Evolutionary conservation across 2,329 filamentous ascomycete genomes (phyloP).

Genomic region (Aspergillus puulaauensis): DNA sequence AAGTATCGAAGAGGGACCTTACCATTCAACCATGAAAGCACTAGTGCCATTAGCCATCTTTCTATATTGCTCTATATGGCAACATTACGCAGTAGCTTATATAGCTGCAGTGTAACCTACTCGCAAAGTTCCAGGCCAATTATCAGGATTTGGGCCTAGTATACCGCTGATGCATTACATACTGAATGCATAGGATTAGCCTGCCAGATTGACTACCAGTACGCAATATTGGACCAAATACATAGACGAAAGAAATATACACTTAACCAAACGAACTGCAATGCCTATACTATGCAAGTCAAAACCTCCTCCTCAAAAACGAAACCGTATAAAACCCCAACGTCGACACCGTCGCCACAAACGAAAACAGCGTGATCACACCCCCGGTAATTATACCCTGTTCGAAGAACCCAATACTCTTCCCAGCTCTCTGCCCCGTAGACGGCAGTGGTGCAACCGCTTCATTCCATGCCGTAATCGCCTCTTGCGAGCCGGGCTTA

Average conservation of each 20-base stretch:
- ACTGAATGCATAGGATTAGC: no score
- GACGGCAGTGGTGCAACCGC: conserved; percentile 35
- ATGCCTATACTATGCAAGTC: neutral
- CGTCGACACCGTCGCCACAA: conserved; percentile 22
- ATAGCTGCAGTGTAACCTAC: no score
- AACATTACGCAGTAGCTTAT: no score
- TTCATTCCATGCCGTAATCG: conserved; percentile 26
- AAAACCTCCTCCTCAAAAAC: conserved; percentile 14
- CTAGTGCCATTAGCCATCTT: no score
- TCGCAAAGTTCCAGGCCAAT: no score
- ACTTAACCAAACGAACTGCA: no score
- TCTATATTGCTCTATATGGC: no score
- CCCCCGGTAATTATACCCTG: conserved; percentile 44
- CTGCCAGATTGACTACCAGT: neutral
- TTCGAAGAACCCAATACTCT: conserved; percentile 50
- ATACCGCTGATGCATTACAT: no score
- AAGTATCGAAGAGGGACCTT: no score
- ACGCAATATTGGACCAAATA: neutral
- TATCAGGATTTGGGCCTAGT: no score
- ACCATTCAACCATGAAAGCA: no score
- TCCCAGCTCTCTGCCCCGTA: conserved; percentile 25
- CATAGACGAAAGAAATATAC: neutral
- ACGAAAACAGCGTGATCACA: conserved; percentile 20
- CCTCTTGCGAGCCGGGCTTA: conserved; percentile 14
- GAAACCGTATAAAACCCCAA: conserved; percentile 27